Evolutionary conservation across 768 basidiomycete genomes (phyloP), one percentile per base, ranked within the genome.

Genomic region (Suillus clintonianus): DNA sequence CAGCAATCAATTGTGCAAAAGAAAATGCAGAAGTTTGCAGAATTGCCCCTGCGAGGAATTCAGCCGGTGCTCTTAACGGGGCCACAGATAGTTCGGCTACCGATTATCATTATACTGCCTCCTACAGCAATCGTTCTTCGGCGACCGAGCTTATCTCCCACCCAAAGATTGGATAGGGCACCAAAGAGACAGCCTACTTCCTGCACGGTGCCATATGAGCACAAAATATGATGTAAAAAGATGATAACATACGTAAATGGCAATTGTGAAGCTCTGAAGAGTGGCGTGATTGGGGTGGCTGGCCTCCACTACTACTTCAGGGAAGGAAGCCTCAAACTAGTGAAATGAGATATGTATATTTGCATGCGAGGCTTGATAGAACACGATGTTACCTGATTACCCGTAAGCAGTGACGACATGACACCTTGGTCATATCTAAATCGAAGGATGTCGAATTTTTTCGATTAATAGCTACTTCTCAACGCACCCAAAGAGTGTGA

Each of bases 101-200:
- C 81, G 47, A 76, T 68, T 42, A 81, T 76, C 77, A 82, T 80
- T 65, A 81, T 75, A 17, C 72, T 48, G 7, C 80, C 79, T 50
- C 80, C 81, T 15, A 78, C 34, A 34, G 77, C 66, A 34, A 82
- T 81, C 2, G 78, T 78, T 19, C 67, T 70, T 41, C 79, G 74
- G 17, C 81, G 76, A 5, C 81, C 81, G 5, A 81, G 70, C 58
- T 71, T 68, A 67, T 82, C 81, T 11, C 80, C 78, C 14, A 79
- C 61, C 77, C 76, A 69, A 4, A 84, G 70, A 37, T 79, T 82
- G 3, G 77, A 77, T 43, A 82, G 60, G 1, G 82, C 81, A 8
- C 82, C 82, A 24, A 75, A 63, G 41, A 82, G 72, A 66, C 81
- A 82, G 9, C 82, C 82, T 36, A 80, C 71, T 72, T 82, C 80